Percentiles rank a stretch among this genome's conserved stretches.
Conservation (phyloP, 129 eudicot species). For the Arctium lappa region DNA sequence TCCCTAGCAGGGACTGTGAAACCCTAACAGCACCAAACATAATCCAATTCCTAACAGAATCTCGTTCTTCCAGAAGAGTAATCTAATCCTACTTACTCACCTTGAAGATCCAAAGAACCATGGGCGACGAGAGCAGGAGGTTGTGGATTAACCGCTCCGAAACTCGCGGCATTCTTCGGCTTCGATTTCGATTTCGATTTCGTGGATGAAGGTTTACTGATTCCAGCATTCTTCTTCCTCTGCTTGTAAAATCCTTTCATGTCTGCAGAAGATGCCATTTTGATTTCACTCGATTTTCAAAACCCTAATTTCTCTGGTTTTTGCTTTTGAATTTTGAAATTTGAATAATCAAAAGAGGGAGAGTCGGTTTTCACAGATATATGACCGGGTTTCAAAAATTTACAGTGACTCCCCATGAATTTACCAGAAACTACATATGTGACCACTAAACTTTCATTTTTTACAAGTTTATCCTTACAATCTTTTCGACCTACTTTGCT, state of each 20-base stretch:
- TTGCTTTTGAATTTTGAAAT: constrained; percentile 34
- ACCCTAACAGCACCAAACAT: not conserved
- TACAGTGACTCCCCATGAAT: not conserved
- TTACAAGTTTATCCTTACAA: not conserved
- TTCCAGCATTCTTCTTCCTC: constrained; percentile 49
- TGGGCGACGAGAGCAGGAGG: constrained; percentile 65
- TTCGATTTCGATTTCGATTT: constrained; percentile 22
- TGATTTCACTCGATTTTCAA: not conserved
- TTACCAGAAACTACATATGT: not conserved
- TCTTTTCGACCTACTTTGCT: not conserved
- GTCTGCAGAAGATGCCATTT: constrained; percentile 51
- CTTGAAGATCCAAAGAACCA: constrained; percentile 63
- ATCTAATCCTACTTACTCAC: constrained; percentile 17
- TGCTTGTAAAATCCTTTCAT: constrained; percentile 70
- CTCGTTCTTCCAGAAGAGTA: not conserved
- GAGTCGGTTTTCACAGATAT: not conserved
- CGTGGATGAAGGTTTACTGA: constrained; percentile 27
- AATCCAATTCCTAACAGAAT: not conserved
- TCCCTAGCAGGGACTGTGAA: not conserved
- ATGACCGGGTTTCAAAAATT: not conserved
- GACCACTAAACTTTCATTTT: not conserved
- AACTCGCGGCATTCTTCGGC: constrained; percentile 38
- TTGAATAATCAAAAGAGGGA: constrained; percentile 21
- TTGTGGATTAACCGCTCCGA: constrained; percentile 48
- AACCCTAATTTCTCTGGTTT: constrained; percentile 17